Evolutionary conservation across 208 protist species (phyloP).

Genomic region (Crithidia bombi): DNA sequence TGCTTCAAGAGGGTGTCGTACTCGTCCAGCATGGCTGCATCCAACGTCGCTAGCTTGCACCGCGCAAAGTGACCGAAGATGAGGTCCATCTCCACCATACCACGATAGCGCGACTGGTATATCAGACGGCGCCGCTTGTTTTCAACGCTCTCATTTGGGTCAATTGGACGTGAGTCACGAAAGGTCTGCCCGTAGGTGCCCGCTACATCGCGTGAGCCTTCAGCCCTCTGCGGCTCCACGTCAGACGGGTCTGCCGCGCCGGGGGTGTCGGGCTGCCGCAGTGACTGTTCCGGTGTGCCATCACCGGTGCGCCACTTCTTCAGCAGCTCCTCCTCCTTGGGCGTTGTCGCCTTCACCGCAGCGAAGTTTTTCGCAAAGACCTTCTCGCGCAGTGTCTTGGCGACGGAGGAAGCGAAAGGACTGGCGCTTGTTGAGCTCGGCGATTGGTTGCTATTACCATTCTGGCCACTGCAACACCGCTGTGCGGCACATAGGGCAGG

Average conservation of each 20-base stretch:
- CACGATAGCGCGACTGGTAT: constrained; percentile 86
- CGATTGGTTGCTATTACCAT: background rate
- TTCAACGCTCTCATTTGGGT: constrained; percentile 60
- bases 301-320: constrained; percentile 39
- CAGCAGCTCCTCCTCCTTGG: constrained; percentile 44
- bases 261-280: constrained; percentile 20
- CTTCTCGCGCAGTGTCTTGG: constrained; percentile 32
- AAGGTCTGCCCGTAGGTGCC: constrained; percentile 54
- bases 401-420: constrained; percentile 31
- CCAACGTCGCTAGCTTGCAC: constrained; percentile 49
- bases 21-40: constrained; percentile 62
- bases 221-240: constrained; percentile 24
- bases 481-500: constrained; percentile 5
- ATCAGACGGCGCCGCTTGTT: constrained; percentile 75
- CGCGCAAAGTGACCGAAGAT: constrained; percentile 85
- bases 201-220: constrained; percentile 39
- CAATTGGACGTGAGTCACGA: constrained; percentile 60
- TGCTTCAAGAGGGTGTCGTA: constrained; percentile 87
- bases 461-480: constrained; percentile 20
- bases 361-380: constrained; percentile 33
- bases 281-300: constrained; percentile 24
- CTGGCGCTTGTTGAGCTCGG: background rate
- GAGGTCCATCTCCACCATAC: constrained; percentile 92
- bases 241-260: constrained; percentile 30
- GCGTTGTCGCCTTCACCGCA: constrained; percentile 24